Evolutionary conservation across 176 grass and related monocot genomes (phyloP).

Genomic region (Oryza glaberrima): DNA sequence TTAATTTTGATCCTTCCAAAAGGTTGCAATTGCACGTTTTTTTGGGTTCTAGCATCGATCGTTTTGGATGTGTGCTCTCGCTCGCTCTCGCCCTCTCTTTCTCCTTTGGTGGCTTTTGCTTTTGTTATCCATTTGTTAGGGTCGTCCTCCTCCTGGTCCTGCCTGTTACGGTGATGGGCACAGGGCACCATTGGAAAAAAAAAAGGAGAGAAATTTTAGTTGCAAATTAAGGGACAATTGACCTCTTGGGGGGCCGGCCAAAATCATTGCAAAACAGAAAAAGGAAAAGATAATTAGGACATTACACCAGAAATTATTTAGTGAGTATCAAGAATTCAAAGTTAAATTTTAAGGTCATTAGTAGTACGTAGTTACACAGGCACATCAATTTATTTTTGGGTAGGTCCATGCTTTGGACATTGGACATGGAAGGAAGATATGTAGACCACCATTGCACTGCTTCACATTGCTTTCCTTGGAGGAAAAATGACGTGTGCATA

Average conservation of each 20-base stretch:
- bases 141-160: constrained; percentile 15
- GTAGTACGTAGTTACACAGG: background rate
- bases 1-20: constrained; percentile 1
- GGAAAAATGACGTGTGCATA: background rate
- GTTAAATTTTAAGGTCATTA: background rate
- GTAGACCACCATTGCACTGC: constrained; percentile 17
- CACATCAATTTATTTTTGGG: background rate
- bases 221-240: background rate
- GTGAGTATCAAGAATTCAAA: background rate
- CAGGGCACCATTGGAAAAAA: constrained; percentile 13
- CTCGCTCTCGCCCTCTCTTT: background rate
- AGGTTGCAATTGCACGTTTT: constrained; percentile 8
- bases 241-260: background rate
- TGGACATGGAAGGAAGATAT: background rate
- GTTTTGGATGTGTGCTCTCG: background rate
- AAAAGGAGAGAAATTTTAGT: background rate
- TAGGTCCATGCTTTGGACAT: background rate
- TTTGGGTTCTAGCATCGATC: background rate
- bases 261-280: background rate
- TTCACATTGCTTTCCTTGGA: background rate
- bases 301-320: background rate
- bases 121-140: background rate
- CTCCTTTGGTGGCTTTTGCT: background rate
- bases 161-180: constrained; percentile 29
- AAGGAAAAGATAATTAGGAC: background rate